Evolutionary conservation across 2,329 filamentous ascomycete species (phyloP), one percentile per base, ranked within the genome.

Genomic region (Cylindrodendrum hubeiense): DNA sequence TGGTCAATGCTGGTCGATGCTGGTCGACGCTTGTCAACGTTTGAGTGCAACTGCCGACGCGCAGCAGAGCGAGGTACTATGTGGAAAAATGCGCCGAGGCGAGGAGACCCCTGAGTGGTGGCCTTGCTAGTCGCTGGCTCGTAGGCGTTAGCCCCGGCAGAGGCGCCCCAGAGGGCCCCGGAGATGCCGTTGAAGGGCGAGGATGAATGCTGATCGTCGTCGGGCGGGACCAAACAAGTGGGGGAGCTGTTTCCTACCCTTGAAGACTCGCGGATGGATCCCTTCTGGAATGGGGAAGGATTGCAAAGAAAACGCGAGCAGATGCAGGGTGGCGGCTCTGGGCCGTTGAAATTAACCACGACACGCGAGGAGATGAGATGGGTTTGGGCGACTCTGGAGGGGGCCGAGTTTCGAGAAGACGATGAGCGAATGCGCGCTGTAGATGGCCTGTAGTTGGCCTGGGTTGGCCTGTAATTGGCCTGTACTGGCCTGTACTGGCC

Each of bases 201-300:
- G n/a, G 28, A 19, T 49, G 46, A 26, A 34, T 65, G 58, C 52
- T 53, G 63, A 65, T 65, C 58, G 52, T 21, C 61, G 44, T 44
- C 34, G 53, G 37, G 44, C 37, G 37, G 60, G 51, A 57, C 47
- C 49, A 60, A 30, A 41, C 43, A 33, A 60, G 55, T 57, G 50
- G 46, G 51, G 50, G 19, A 41, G 26, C 21, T 43, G 30, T 39
- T 52, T 30, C 39, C 28, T n/a, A 19, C 46, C 56, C 56, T 53
- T 53, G 47, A 17, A 39, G 37, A n/a, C 37, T 39, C 37, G 8
- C 37, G 8, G 6, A 39, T 39, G 37, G 37, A n/a, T 8, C 37
- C 37, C 37, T 39, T 39, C 17, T 39, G 37, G 37, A 19, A 39
- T n/a, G 15, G 37, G 37, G 15, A 8, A 17, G n/a, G 37, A 39